Conservation (phyloP, 768 basidiomycete species). For the Phanerochaete sordida region DNA sequence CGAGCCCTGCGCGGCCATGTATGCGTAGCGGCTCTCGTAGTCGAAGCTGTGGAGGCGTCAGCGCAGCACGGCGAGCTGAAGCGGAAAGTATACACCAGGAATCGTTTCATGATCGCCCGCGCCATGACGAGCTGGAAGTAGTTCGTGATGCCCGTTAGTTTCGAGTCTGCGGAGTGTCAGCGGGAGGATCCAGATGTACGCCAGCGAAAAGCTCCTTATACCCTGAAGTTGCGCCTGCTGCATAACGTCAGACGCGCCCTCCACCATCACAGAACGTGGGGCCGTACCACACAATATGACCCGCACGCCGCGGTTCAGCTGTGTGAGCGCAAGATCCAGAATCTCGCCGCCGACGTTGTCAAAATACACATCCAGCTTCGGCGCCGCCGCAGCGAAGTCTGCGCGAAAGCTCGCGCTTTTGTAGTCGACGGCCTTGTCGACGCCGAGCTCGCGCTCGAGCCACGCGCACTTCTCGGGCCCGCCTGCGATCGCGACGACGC, state of each 20-base stretch:
- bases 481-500: slow-evolving; percentile 87
- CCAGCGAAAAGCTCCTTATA: slow-evolving; percentile 54
- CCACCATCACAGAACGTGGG: not conserved
- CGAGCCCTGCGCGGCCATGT: slow-evolving; percentile 56
- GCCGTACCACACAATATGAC: slow-evolving; percentile 76
- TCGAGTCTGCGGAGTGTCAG: slow-evolving; percentile 38
- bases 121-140: slow-evolving; percentile 71
- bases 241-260: not conserved
- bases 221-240: slow-evolving; percentile 73
- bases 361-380: slow-evolving; percentile 82
- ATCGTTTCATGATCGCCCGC: slow-evolving; percentile 80
- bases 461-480: slow-evolving; percentile 79
- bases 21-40: slow-evolving; percentile 57
- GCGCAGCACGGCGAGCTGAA: not conserved
- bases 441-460: slow-evolving; percentile 81
- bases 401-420: slow-evolving; percentile 69
- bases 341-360: slow-evolving; percentile 84
- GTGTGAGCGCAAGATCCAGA: slow-evolving; percentile 70
- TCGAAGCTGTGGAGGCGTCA: slow-evolving; percentile 54
- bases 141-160: slow-evolving; percentile 62
- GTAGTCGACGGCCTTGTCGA: slow-evolving; percentile 84
- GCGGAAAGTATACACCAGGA: slow-evolving; percentile 59
- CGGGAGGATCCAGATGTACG: not conserved
- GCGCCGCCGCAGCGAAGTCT: slow-evolving; percentile 67
- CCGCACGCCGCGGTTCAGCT: slow-evolving; percentile 74